phyloP scores from a whole-genome alignment of 176 grass and related monocot species.

The Thinopyrum elongatum region DNA sequence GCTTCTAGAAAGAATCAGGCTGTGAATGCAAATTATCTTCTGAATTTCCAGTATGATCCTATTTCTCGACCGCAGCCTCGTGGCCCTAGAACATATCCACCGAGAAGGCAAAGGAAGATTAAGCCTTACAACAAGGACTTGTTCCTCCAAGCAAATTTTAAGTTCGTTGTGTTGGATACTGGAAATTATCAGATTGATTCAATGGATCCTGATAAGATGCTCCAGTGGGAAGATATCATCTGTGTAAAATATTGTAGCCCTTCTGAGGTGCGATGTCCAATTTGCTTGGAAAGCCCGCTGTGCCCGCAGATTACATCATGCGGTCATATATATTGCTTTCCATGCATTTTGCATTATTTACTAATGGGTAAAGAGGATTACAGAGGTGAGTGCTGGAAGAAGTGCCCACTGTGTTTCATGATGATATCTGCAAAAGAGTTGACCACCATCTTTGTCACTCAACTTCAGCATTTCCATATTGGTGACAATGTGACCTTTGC shows the following conservation, averaged over 20 bases:
- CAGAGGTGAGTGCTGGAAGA: slow-evolving; percentile 78
- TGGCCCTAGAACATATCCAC: slow-evolving; percentile 57
- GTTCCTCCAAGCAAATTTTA: slow-evolving; percentile 99
- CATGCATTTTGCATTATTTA: slow-evolving; percentile 87
- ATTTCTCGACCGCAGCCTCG: slow-evolving; percentile 70
- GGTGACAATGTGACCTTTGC: slow-evolving; percentile 73
- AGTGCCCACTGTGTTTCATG: slow-evolving; percentile 92
- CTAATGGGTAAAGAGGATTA: slow-evolving; percentile 66
- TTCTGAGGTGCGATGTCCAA: slow-evolving; percentile 69
- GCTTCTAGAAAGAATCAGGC: slow-evolving; percentile 68
- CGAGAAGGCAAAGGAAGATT: slow-evolving; percentile 84
- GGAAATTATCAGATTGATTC: slow-evolving; percentile 65
- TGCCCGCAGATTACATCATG: slow-evolving; percentile 97
- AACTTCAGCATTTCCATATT: slow-evolving; percentile 71
- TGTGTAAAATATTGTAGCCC: slow-evolving; percentile 72
- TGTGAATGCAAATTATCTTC: slow-evolving; percentile 84
- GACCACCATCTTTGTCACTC: slow-evolving; percentile 72
- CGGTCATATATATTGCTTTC: slow-evolving; percentile 98
- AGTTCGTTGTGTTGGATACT: slow-evolving; percentile 84
- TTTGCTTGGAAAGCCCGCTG: slow-evolving; percentile 87
- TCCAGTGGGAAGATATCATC: slow-evolving; percentile 93
- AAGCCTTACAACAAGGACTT: slow-evolving; percentile 96
- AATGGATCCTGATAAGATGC: slow-evolving; percentile 97
- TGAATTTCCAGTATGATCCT: slow-evolving; percentile 98
- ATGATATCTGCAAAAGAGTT: slow-evolving; percentile 92